These are phyloP conservation scores for Grigorovia humatica DNA, from an alignment of 805 yeast species.

Conservation along the genomic window DNA sequence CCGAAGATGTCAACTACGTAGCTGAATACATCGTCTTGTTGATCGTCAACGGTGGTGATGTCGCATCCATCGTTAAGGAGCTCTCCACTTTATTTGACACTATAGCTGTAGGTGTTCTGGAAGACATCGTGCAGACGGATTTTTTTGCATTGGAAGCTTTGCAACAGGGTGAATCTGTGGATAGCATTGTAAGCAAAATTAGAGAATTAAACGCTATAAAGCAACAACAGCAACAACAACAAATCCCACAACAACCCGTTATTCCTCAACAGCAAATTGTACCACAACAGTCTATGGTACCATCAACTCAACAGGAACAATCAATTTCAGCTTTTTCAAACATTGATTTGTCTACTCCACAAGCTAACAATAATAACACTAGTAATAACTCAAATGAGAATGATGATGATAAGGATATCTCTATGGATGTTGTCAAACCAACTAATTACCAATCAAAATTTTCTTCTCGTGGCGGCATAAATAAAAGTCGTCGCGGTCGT, in stretches of 20 bases:
- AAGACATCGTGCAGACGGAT: slow-evolving; percentile 44
- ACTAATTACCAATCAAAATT: slow-evolving; percentile 16
- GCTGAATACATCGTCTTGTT: slow-evolving; percentile 68
- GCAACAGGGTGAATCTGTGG: slow-evolving; percentile 26
- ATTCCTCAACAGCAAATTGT: slow-evolving; percentile 4
- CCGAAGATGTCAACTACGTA: slow-evolving; percentile 47
- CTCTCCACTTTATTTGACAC: slow-evolving; percentile 52
- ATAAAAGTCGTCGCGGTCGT: slow-evolving; percentile 4
- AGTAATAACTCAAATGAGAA: slow-evolving; percentile 5
- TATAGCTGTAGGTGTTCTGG: slow-evolving; percentile 49
- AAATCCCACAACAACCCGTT: slow-evolving; percentile 8
- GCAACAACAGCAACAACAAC: slow-evolving; percentile 4
- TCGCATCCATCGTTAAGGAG: slow-evolving; percentile 51
- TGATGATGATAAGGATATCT: slow-evolving; percentile 7
- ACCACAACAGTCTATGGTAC: slow-evolving; percentile 6
- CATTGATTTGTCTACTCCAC: slow-evolving; percentile 13
- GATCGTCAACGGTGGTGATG: slow-evolving; percentile 56
- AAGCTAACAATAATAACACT: not conserved
- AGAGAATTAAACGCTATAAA: slow-evolving; percentile 13
- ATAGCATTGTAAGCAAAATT: slow-evolving; percentile 24
- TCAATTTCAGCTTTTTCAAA: slow-evolving; percentile 23
- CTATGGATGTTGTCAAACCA: slow-evolving; percentile 4
- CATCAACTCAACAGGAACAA: slow-evolving; percentile 7
- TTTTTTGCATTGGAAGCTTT: slow-evolving; percentile 45
- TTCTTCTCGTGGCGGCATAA: slow-evolving; percentile 3